Evolutionary conservation across 139 green algal species (phyloP), one percentile per base, ranked within the genome.

Genomic region (Coccomyxa sp.): DNA sequence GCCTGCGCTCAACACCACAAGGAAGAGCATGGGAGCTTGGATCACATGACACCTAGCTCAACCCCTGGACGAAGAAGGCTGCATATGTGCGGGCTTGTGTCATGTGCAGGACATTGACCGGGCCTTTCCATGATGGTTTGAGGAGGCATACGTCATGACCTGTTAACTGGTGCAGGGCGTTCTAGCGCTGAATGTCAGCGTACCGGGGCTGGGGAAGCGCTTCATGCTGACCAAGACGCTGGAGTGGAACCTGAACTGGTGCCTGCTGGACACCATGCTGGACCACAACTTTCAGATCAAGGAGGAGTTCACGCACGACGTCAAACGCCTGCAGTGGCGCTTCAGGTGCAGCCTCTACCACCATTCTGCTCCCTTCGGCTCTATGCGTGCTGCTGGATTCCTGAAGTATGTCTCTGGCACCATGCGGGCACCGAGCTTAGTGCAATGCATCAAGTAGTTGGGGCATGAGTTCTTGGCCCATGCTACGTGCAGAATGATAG

Each of bases 181-280:
- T 58, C 78, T 97, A 44, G 83, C 85, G 16, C 83, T 95, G 70
- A 80, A 88, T 76, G 75, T 92, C 8, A 84, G 88, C 36, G 27
- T 90, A 7, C 87, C 84, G 39, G 82, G 82, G 14, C 37, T 91
- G 55, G 75, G 88, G 36, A 84, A 82, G 44, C 85, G 87, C 76
- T 83, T 90, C 55, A 82, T 97, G 82, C 86, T 99, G 38, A 98
- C 95, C 8, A 97, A 97, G 82, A 97, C 92, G 5, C 78, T 99
- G 27, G 91, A 98, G 86, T 98, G 96, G 95, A 98, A 96, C 85
- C 79, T 98, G 72, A 89, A 93, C 31, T 96, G 91, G 91, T 90
- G 83, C 37, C 69, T 98, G 1, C 84, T 98, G 74, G 92, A 97
- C 74, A 77, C 79, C 54, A 95, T 97, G 93, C 95, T 97, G 86